A percentile compares a stretch with the other conserved stretches of the same genome.
These are phyloP conservation scores for Xylariaceae sp. DNA, from an alignment of 2,329 filamentous ascomycete genomes.

Conservation along the genomic window DNA sequence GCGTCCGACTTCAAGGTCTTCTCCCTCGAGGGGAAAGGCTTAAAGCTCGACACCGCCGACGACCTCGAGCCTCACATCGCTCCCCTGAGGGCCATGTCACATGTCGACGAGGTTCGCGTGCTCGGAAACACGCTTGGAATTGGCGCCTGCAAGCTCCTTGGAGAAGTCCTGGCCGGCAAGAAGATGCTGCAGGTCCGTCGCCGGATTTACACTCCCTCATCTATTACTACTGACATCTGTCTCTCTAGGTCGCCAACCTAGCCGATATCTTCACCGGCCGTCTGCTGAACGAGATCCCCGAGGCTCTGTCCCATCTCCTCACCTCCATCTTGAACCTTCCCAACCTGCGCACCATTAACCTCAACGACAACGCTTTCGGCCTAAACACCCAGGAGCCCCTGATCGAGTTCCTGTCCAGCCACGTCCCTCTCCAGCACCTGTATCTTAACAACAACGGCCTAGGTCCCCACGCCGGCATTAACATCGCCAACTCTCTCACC, in stretches of 20 bases:
- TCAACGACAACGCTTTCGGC: constrained; percentile 97
- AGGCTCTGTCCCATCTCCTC: constrained; percentile 79
- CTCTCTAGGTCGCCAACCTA: constrained; percentile 68
- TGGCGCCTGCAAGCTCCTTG: constrained; percentile 79
- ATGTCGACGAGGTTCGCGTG: constrained; percentile 81
- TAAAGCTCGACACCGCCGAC: constrained; percentile 86
- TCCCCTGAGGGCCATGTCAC: constrained; percentile 63
- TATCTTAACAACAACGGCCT: constrained; percentile 98
- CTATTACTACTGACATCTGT: constrained; percentile 10
- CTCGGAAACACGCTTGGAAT: constrained; percentile 91
- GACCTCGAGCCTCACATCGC: constrained; percentile 84
- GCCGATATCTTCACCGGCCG: constrained; percentile 98
- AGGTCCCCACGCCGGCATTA: constrained; percentile 82
- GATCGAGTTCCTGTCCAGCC: constrained; percentile 82
- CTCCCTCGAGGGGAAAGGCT: constrained; percentile 83
- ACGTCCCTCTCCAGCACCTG: constrained; percentile 87
- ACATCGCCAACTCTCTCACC: constrained; percentile 83
- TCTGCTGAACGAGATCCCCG: constrained; percentile 88
- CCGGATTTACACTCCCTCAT: not conserved
- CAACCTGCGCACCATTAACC: constrained; percentile 84
- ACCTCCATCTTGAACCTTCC: constrained; percentile 82
- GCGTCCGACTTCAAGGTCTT: constrained; percentile 65
- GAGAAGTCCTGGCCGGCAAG: constrained; percentile 78
- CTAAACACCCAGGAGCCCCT: constrained; percentile 91
- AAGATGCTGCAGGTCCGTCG: constrained; percentile 66